phyloP scores from a whole-genome alignment of 2,329 filamentous ascomycete species.

The Uncinocarpus reesii region DNA sequence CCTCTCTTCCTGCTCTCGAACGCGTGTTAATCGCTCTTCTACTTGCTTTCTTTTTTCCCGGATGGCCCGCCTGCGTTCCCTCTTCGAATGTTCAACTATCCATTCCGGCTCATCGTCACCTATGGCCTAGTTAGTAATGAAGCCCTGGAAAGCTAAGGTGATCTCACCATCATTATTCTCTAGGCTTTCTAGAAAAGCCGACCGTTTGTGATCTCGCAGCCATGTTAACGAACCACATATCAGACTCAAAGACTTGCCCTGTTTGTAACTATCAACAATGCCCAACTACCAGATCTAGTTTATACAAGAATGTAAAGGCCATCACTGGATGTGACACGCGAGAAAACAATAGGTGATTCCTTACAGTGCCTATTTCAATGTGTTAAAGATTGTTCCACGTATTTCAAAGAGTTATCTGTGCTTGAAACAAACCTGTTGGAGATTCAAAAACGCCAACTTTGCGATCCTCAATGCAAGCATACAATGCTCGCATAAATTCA shows the following conservation, averaged over 20 bases:
- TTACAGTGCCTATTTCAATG: constrained; percentile 9
- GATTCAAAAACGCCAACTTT: constrained; percentile 85
- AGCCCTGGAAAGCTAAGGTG: neutral
- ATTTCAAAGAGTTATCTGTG: neutral
- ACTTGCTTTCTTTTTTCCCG: constrained; percentile 58
- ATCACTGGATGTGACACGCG: no score
- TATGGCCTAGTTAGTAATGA: neutral
- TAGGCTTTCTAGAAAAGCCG: constrained; percentile 46
- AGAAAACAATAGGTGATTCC: no score
- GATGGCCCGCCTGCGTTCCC: constrained; percentile 57
- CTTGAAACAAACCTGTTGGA: constrained; percentile 58
- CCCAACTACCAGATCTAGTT: neutral
- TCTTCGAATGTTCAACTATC: constrained; percentile 68
- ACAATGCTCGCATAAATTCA: constrained; percentile 77
- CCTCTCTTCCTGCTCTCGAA: constrained; percentile 53
- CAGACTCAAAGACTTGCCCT: constrained; percentile 83
- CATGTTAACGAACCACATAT: constrained; percentile 84
- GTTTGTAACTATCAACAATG: neutral
- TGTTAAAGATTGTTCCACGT: neutral
- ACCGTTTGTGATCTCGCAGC: constrained; percentile 71
- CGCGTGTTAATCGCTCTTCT: constrained; percentile 57
- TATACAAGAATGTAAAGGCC: neutral
- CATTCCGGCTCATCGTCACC: constrained; percentile 65
- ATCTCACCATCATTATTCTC: constrained; percentile 25
- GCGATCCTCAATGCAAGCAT: constrained; percentile 64